These are phyloP conservation scores for Trichoderma asperelloides DNA, from an alignment of 495 filamentous ascomycete genomes.

Conservation along the genomic window DNA sequence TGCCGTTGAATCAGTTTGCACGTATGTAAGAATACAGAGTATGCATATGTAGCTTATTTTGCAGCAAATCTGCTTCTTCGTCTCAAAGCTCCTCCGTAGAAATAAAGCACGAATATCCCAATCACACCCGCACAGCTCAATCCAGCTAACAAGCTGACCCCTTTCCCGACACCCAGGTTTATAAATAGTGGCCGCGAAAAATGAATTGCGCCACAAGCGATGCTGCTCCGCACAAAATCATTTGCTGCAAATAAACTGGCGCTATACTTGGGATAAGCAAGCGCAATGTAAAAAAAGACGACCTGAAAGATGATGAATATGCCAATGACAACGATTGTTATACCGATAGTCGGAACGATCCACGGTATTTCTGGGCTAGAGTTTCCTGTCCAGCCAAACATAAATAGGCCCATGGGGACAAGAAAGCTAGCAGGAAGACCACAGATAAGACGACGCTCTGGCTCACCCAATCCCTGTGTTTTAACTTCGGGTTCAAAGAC, in stretches of 20 bases:
- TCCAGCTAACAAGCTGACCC: constrained; percentile 47
- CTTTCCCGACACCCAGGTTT: constrained; percentile 48
- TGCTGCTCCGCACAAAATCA: constrained; percentile 44
- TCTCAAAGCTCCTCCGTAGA: constrained; percentile 41
- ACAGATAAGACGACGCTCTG: constrained; percentile 46
- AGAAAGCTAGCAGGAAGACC: constrained; percentile 44
- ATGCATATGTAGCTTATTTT: not conserved
- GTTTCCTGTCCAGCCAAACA: constrained; percentile 51
- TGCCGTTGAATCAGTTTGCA: too few species aligned
- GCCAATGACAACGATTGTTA: constrained; percentile 41
- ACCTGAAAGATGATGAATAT: constrained; percentile 44
- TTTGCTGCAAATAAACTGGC: constrained; percentile 54
- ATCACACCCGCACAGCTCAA: constrained; percentile 45
- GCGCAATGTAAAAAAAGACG: constrained; percentile 55
- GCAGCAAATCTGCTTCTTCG: constrained; percentile 35
- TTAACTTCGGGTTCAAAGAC: constrained; percentile 35
- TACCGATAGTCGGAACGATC: constrained; percentile 52
- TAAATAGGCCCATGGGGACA: constrained; percentile 50
- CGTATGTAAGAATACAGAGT: not conserved
- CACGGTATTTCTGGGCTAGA: constrained; percentile 41
- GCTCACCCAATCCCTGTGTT: constrained; percentile 32
- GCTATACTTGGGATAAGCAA: constrained; percentile 55
- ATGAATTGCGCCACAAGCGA: constrained; percentile 49
- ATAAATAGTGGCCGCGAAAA: constrained; percentile 48
- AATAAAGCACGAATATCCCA: constrained; percentile 48